Evolutionary conservation across 768 basidiomycete species (phyloP), one percentile per base, ranked within the genome.

Genomic region (Auriscalpium vulgare): DNA sequence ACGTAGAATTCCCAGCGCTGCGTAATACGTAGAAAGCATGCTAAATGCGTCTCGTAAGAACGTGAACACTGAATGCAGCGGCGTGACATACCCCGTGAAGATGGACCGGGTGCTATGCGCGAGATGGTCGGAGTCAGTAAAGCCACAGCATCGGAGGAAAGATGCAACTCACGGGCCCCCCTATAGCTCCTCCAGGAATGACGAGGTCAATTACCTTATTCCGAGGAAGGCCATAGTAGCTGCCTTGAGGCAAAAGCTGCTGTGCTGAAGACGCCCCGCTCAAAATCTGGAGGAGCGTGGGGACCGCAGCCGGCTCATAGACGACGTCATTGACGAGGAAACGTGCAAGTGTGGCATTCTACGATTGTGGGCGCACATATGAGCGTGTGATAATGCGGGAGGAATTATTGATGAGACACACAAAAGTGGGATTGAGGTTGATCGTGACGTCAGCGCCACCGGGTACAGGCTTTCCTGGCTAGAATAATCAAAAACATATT

Each of bases 191-290:
- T 53, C 73, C 74, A 10, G 76, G 73, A 57, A 80, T 70, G 17
- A 69, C 71, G 1, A 82, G 50, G 53, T 82, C 79, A 56, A 82
- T 71, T 38, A 76, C 69, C 40, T 76, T 70, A 58, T 79, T 77
- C 8, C 65, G 60, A 0, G 77, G 78, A 13, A 83, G 62, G 29
- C 62, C 61, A 55, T 77, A 78, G 11, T 80, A 72, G 17, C 71
- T 69, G 8, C 75, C 76, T 7, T 68, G 49, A 3, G 73, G 69
- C 4, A 74, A 68, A 21, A 81, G 64, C 14, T 67, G 64, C 16
- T 68, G 63, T 0, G 77, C 67, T 3, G 67, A 63, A 8, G 51
- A 51, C 0, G 69, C 62, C 4, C 78, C 78, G 47, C 72, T 76
- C 37, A 79, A 44, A 46, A 75, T 65, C 51, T 81, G 79, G 48